Evolutionary conservation across 2,329 filamentous ascomycete species (phyloP).

Genomic region (Pseudocercospora fuligena): DNA sequence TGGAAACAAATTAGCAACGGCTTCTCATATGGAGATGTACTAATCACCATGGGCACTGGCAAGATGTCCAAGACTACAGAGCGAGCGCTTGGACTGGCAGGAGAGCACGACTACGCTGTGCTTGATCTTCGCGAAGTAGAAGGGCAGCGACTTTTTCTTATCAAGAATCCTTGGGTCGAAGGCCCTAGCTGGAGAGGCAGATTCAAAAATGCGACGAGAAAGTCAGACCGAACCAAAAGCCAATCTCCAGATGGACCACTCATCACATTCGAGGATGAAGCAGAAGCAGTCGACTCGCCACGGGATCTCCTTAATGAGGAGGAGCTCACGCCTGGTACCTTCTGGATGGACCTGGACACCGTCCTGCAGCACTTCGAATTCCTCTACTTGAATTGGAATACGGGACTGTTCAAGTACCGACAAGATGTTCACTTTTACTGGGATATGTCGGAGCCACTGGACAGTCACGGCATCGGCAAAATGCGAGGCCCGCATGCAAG

Average conservation of each 20-base stretch:
- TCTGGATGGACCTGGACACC: slow-evolving; percentile 91
- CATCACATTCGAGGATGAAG: slow-evolving; percentile 35
- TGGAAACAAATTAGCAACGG: slow-evolving; percentile 79
- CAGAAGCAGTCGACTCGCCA: slow-evolving; percentile 36
- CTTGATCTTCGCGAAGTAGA: slow-evolving; percentile 73
- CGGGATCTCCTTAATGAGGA: slow-evolving; percentile 45
- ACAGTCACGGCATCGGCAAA: slow-evolving; percentile 35
- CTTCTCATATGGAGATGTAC: slow-evolving; percentile 77
- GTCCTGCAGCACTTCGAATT: slow-evolving; percentile 92
- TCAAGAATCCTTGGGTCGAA: slow-evolving; percentile 97
- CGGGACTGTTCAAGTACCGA: slow-evolving; percentile 75
- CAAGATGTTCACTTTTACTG: slow-evolving; percentile 92
- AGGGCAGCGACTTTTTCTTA: slow-evolving; percentile 70
- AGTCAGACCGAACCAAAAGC: slow-evolving; percentile 5
- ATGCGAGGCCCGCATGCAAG: slow-evolving; percentile 71
- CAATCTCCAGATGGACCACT: slow-evolving; percentile 18
- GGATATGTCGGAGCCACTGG: slow-evolving; percentile 58
- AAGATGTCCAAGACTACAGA: slow-evolving; percentile 78
- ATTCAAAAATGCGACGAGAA: slow-evolving; percentile 36
- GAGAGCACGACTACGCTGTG: slow-evolving; percentile 93
- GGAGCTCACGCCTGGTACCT: slow-evolving; percentile 68
- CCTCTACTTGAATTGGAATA: slow-evolving; percentile 97
- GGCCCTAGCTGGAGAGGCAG: slow-evolving; percentile 73
- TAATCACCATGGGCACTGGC: slow-evolving; percentile 89
- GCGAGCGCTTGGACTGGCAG: slow-evolving; percentile 77